Conservation (phyloP, 257 asterid genomes). For the Solanum microdontum region DNA sequence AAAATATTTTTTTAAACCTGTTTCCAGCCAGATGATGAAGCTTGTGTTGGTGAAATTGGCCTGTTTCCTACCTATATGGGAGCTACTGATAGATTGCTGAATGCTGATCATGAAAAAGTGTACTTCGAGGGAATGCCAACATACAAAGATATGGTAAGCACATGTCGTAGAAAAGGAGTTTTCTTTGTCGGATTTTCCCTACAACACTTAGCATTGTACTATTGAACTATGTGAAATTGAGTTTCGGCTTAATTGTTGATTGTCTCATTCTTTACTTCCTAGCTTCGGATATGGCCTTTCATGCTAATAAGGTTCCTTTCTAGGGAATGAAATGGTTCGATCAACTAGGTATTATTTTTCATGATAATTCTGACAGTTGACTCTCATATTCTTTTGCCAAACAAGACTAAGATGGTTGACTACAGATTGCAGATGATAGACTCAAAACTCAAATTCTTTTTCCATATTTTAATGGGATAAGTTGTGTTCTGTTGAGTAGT, state of each 20-base stretch:
- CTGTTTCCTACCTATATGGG: slow-evolving; percentile 69
- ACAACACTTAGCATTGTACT: neutral
- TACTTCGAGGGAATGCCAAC: slow-evolving; percentile 89
- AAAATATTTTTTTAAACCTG: neutral
- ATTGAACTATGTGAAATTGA: neutral
- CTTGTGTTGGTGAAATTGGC: slow-evolving; percentile 85
- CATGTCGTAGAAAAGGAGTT: neutral
- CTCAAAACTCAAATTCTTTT: neutral
- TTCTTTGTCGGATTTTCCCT: neutral
- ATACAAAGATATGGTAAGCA: slow-evolving; percentile 61
- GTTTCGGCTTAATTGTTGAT: neutral
- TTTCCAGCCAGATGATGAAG: slow-evolving; percentile 61
- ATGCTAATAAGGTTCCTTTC: neutral
- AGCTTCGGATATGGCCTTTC: too few relatives aligned
- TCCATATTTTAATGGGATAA: neutral
- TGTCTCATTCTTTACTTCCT: too few relatives aligned
- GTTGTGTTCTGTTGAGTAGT: neutral
- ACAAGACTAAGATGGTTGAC: neutral
- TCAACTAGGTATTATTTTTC: neutral
- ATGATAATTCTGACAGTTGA: too few relatives aligned
- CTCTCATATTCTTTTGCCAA: neutral
- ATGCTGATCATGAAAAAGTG: slow-evolving; percentile 79
- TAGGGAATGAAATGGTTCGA: neutral
- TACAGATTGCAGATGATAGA: neutral
- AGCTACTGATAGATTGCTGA: slow-evolving; percentile 63